Conservation (phyloP, 75 land plant species). For the Pinus tabuliformis region DNA sequence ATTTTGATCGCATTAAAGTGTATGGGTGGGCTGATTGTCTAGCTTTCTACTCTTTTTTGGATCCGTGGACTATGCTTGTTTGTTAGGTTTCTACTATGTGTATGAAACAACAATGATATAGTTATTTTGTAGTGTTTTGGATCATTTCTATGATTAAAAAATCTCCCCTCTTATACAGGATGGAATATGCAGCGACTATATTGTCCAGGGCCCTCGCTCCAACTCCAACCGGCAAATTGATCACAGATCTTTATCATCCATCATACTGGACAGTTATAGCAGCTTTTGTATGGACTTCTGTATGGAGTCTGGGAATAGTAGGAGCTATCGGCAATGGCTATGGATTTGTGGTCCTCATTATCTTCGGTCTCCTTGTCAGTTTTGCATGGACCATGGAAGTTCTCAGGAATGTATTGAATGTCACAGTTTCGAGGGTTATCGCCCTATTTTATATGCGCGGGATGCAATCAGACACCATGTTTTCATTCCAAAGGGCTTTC, state of each 20-base stretch:
- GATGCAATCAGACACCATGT: slow-evolving; percentile 6
- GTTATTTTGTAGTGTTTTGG: not conserved
- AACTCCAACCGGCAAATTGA: not conserved
- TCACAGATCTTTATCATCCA: slow-evolving; percentile 6
- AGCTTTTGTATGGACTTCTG: slow-evolving; percentile 21
- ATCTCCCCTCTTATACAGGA: slow-evolving; percentile 11
- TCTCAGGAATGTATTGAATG: slow-evolving; percentile 36
- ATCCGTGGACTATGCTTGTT: not conserved
- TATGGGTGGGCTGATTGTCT: not conserved
- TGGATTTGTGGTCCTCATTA: slow-evolving; percentile 27
- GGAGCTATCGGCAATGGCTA: slow-evolving; percentile 21
- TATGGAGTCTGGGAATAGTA: slow-evolving; percentile 40
- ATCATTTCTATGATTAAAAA: not conserved
- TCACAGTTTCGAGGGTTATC: slow-evolving; percentile 32
- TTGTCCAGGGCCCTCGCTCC: slow-evolving; percentile 14
- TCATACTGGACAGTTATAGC: slow-evolving; percentile 20
- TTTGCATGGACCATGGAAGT: slow-evolving; percentile 68
- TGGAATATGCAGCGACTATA: slow-evolving; percentile 24
- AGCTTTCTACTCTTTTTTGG: not conserved
- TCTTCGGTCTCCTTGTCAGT: slow-evolving; percentile 39
- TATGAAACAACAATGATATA: not conserved
- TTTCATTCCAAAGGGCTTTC: slow-evolving; percentile 30
- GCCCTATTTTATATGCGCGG: slow-evolving; percentile 20
- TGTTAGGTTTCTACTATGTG: not conserved
- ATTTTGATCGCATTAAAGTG: not conserved